Evolutionary conservation across 768 basidiomycete species (phyloP).

Genomic region (Cyclocybe aegerita): DNA sequence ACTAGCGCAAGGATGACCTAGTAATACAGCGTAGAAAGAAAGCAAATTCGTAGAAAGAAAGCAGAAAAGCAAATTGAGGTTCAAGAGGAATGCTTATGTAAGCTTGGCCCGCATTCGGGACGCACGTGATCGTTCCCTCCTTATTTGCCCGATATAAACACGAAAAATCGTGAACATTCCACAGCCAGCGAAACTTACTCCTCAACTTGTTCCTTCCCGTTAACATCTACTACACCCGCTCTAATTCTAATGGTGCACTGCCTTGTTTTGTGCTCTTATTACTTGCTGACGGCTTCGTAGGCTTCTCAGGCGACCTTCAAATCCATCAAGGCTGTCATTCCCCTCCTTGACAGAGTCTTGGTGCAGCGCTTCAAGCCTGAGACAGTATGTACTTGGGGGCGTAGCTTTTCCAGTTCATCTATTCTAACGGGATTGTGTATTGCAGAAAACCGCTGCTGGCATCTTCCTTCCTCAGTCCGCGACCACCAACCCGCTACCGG

Average conservation of each 20-base stretch:
- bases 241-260: constrained; percentile 11
- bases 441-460: constrained; percentile 95
- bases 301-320: constrained; percentile 93
- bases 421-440: background rate
- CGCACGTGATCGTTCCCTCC: background rate
- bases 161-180: constrained; percentile 28
- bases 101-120: no score
- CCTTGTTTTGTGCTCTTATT: background rate
- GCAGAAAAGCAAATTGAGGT: no score
- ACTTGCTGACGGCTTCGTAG: constrained; percentile 29
- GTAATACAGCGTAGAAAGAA: no score
- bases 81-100: no score
- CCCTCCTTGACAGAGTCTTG: constrained; percentile 93
- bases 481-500: constrained; percentile 84
- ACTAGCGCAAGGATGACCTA: no score
- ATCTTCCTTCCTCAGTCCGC: constrained; percentile 94
- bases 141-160: constrained; percentile 15
- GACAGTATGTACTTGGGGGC: constrained; percentile 57
- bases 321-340: constrained; percentile 86
- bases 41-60: no score
- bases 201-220: constrained; percentile 3
- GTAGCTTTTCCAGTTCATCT: background rate
- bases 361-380: constrained; percentile 98
- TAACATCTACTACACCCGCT: background rate
- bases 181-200: constrained; percentile 8